Base-by-base conservation (phyloP, 441 rosid genomes). In the Sinapis alba region DNA sequence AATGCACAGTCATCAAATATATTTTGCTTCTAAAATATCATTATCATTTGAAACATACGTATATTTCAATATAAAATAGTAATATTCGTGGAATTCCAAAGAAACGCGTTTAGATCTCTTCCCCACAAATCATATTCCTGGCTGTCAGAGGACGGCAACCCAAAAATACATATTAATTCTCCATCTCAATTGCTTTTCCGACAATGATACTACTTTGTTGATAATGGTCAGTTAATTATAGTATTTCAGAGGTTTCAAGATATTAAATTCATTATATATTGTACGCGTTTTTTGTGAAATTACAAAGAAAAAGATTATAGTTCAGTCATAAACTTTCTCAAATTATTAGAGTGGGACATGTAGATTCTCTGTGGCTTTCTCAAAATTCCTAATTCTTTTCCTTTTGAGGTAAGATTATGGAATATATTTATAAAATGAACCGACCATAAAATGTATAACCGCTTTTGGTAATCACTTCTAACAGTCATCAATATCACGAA, bases 31-130 rank as follows among this genome's bases (percentile, higher is more conserved):
- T 32, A 32, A 32, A 32, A 7, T 32, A 32, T 32, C 38, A 32
- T 8, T 32, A 8, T 32, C 38, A 32, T 32, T 32, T 8, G 32
- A 32, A 32, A 32, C 38, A 32, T 32, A 32, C 7, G 32, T 28
- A 28, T 5, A 28, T 32, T 8, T 32, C 38, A 5, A 15, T 45
- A 18, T 15, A 15, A 3, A 45, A 43, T 45, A 45, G n/a, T 5
- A 15, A 15, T 15, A 8, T 15, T n/a, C 20, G 2, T 45, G 53
- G 28, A 60, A 67, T 74, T 68, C 62, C 62, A 67, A 50, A 30
- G 18, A 47, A 61, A 75, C 78, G 78, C 78, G 73, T 59, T 75
- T 68, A 34, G 36, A 60, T 67, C 60, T 73, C 18, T 54, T 27
- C 30, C 19, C 45, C 16, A 28, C 53, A 20, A 5, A 64, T 45